A percentile compares a stretch with the other conserved stretches of the same genome.
Conservation (phyloP, 1,284 basidiomycete genomes). For the Violaceomyces palustris region DNA sequence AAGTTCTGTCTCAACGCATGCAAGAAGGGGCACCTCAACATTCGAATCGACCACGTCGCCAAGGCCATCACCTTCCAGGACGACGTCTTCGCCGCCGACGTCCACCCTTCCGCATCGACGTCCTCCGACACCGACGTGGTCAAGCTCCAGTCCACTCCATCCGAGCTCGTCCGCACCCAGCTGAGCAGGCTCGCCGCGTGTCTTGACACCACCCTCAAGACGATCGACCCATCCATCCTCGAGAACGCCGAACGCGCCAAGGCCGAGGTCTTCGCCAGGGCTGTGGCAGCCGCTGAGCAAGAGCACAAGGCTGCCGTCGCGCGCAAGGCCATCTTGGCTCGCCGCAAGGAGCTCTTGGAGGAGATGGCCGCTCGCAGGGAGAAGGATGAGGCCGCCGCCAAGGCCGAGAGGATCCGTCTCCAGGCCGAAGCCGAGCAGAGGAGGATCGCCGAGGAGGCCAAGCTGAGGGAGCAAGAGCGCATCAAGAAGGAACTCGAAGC, state of each 20-base stretch:
- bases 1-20: slow-evolving; percentile 85
- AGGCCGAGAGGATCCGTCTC: slow-evolving; percentile 64
- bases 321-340: slow-evolving; percentile 64
- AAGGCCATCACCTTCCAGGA: slow-evolving; percentile 83
- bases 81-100: slow-evolving; percentile 56
- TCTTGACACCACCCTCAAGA: slow-evolving; percentile 46
- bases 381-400: slow-evolving; percentile 78
- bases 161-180: slow-evolving; percentile 51
- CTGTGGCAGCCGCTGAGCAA: slow-evolving; percentile 40
- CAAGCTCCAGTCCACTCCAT: slow-evolving; percentile 45
- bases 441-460: slow-evolving; percentile 64
- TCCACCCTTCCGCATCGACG: slow-evolving; percentile 39
- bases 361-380: slow-evolving; percentile 82
- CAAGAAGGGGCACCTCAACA: slow-evolving; percentile 77
- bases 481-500: slow-evolving; percentile 76
- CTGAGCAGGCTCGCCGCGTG: slow-evolving; percentile 46
- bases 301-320: slow-evolving; percentile 49
- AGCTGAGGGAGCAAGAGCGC: slow-evolving; percentile 70
- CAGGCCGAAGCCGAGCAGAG: slow-evolving; percentile 67
- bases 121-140: slow-evolving; percentile 42
- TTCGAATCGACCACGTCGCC: slow-evolving; percentile 82
- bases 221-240: slow-evolving; percentile 37
- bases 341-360: slow-evolving; percentile 78
- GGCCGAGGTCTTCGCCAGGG: slow-evolving; percentile 38
- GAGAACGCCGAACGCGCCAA: slow-evolving; percentile 39